Evolutionary conservation across 306 rosid species (phyloP).

Genomic region (Macrotyloma uniflorum): DNA sequence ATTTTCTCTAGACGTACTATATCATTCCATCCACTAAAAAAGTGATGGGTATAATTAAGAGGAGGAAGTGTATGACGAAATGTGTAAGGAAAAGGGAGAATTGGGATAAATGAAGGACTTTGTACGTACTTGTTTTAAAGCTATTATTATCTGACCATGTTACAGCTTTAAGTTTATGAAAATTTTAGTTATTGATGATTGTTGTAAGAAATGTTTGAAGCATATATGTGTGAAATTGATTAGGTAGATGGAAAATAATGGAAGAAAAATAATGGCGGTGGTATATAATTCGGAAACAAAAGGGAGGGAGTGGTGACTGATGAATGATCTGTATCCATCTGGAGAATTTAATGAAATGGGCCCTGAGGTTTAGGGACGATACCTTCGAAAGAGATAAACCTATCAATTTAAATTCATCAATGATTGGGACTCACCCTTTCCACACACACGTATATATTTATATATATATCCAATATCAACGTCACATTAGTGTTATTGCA

Average conservation of each 20-base stretch:
- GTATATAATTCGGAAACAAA: background rate
- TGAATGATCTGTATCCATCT: conserved; percentile 50
- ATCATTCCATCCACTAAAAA: conserved; percentile 7
- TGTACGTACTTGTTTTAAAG: background rate
- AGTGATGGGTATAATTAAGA: background rate
- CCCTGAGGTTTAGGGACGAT: conserved; percentile 30
- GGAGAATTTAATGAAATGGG: conserved; percentile 57
- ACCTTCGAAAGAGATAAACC: conserved; percentile 41
- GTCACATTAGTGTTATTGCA: background rate
- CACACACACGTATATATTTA: too few relatives aligned
- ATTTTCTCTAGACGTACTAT: background rate
- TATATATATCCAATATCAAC: background rate
- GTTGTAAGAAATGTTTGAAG: background rate
- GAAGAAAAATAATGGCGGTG: conserved; percentile 24
- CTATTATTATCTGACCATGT: too few relatives aligned
- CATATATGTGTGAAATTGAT: background rate
- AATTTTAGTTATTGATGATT: background rate
- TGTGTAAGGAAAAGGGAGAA: background rate
- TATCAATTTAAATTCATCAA: conserved; percentile 36
- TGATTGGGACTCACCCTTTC: conserved; percentile 38
- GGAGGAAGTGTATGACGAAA: background rate
- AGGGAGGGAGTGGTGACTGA: conserved; percentile 12
- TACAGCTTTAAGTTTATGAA: too few relatives aligned
- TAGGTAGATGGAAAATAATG: background rate
- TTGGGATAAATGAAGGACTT: background rate